phyloP scores from a whole-genome alignment of 805 yeast genomes.

The Wickerhamiella lipophila region DNA sequence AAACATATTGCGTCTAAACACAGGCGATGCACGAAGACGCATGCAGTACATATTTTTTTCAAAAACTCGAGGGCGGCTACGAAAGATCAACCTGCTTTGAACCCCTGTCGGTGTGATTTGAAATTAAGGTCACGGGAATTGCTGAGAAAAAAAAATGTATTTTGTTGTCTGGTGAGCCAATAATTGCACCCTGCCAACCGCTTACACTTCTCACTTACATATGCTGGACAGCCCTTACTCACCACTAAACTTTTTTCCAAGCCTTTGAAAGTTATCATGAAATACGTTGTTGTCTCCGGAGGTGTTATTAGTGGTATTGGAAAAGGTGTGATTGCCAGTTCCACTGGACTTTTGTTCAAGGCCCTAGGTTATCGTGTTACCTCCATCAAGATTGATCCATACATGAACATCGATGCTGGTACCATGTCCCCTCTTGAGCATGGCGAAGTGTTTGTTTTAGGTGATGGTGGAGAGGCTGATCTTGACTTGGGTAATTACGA shows the following conservation, averaged over 20 bases:
- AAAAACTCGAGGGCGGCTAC: too few relatives aligned
- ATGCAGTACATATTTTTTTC: neutral
- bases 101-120: too few relatives aligned
- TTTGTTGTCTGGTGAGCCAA: too few relatives aligned
- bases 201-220: neutral
- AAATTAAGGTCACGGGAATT: too few relatives aligned
- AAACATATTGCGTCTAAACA: neutral
- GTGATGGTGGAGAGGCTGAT: slow-evolving; percentile 99
- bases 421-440: slow-evolving; percentile 99
- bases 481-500: slow-evolving; percentile 96
- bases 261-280: slow-evolving; percentile 39
- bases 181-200: neutral
- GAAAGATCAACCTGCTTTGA: too few relatives aligned
- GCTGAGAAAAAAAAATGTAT: too few relatives aligned
- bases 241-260: neutral
- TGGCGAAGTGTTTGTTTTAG: slow-evolving; percentile 95
- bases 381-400: slow-evolving; percentile 96
- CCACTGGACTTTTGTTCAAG: slow-evolving; percentile 89
- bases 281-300: slow-evolving; percentile 98
- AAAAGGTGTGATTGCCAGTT: slow-evolving; percentile 93
- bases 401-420: slow-evolving; percentile 98
- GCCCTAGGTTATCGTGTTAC: slow-evolving; percentile 92
- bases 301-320: slow-evolving; percentile 99
- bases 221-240: neutral
- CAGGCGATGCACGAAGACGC: neutral